phyloP scores from a whole-genome alignment of 2,329 filamentous ascomycete genomes.

The Clonostachys chloroleuca region DNA sequence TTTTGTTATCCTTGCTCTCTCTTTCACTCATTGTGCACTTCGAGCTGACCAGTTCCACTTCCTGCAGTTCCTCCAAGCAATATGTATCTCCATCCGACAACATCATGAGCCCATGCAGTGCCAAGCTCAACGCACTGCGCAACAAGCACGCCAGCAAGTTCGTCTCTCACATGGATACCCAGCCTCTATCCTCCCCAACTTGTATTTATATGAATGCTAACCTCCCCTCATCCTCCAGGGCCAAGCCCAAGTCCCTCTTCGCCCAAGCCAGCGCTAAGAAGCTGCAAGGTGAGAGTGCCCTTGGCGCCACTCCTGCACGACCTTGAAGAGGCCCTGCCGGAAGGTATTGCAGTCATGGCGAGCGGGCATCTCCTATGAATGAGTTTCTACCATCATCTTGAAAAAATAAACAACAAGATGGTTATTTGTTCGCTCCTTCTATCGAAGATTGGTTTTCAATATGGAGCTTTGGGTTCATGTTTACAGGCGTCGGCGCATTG shows the following conservation, averaged over 20 bases:
- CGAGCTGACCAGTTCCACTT: neutral
- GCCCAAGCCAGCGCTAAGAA: conserved; percentile 62
- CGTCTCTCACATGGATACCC: conserved; percentile 21
- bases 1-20: neutral
- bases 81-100: conserved; percentile 84
- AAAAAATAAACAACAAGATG: neutral
- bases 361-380: no score
- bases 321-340: conserved; percentile 7
- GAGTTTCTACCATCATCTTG: no score
- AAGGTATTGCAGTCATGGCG: no score
- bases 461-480: conserved; percentile 3
- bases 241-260: conserved; percentile 65
- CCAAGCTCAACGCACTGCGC: conserved; percentile 77
- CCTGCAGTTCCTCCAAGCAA: conserved; percentile 26
- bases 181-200: neutral
- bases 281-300: conserved; percentile 43
- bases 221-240: conserved; percentile 27
- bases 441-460: conserved; percentile 5
- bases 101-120: conserved; percentile 82
- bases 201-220: neutral
- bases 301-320: conserved; percentile 27
- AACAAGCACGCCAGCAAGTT: conserved; percentile 78
- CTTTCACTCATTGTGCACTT: no score
- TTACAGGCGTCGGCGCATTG: neutral
- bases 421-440: conserved; percentile 1